Percentiles rank a stretch among this genome's conserved stretches.
Evolutionary conservation across 108 stramenopile species (phyloP).

Genomic region (Nitzschia palea): DNA sequence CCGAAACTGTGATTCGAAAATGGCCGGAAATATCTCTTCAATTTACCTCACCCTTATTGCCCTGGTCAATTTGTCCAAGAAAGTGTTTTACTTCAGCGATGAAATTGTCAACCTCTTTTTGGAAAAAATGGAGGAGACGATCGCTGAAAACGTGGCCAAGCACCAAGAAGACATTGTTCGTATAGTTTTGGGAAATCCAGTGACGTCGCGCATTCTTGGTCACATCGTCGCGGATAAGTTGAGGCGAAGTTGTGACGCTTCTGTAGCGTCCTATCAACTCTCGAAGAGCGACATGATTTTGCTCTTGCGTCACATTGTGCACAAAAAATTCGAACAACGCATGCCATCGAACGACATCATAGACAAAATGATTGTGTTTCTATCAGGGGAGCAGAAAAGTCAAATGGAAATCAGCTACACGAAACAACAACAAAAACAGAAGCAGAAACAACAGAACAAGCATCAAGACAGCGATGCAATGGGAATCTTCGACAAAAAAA

Average conservation of each 20-base stretch:
- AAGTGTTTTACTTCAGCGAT: conserved; percentile 30
- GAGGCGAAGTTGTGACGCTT: conserved; percentile 9
- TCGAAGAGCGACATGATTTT: not conserved
- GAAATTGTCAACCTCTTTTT: conserved; percentile 35
- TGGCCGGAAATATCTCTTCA: conserved; percentile 38
- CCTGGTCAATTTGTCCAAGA: conserved; percentile 23
- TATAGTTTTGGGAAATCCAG: conserved; percentile 21
- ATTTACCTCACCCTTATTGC: conserved; percentile 35
- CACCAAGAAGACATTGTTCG: conserved; percentile 20
- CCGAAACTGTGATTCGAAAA: conserved; percentile 28
- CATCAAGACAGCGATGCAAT: conserved; percentile 37
- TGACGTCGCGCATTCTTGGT: conserved; percentile 20
- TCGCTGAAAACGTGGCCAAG: conserved; percentile 9
- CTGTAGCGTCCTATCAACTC: not conserved
- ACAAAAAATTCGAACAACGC: conserved; percentile 35
- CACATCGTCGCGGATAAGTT: conserved; percentile 32
- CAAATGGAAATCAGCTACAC: conserved; percentile 42
- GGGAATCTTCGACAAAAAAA: conserved; percentile 31
- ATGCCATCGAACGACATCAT: conserved; percentile 21
- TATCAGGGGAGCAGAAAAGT: conserved; percentile 36
- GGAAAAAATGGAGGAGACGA: conserved; percentile 30
- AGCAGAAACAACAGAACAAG: conserved; percentile 39
- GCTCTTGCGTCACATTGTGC: conserved; percentile 21
- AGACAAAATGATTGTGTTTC: conserved; percentile 25
- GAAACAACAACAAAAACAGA: conserved; percentile 39